Evolutionary conservation across 345 rosid genomes (phyloP).

Genomic region (Eucalyptus brandiana): DNA sequence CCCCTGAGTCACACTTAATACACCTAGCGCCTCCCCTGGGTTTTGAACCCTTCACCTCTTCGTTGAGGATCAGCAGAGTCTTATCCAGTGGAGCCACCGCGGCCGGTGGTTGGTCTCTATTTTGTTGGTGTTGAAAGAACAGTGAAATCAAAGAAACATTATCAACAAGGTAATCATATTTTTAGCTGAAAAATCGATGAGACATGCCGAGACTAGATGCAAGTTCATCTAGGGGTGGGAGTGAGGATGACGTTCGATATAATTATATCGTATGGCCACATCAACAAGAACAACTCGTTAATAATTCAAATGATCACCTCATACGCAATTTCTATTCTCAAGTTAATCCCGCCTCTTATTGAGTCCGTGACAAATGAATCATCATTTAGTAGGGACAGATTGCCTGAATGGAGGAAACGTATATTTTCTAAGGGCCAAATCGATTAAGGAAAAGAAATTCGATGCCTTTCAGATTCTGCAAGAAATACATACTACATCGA

Average conservation of each 20-base stretch:
- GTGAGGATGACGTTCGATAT: neutral
- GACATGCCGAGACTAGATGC: neutral
- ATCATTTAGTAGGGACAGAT: neutral
- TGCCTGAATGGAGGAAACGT: neutral
- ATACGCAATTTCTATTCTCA: neutral
- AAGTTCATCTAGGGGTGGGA: neutral
- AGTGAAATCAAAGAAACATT: neutral
- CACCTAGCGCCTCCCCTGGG: no score
- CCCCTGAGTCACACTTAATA: no score
- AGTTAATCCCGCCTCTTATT: neutral
- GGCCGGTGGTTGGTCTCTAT: neutral
- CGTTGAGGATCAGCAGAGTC: no score
- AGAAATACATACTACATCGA: neutral
- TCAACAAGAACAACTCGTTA: neutral
- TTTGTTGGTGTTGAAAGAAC: neutral
- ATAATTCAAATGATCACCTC: neutral
- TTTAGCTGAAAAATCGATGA: neutral
- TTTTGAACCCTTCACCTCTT: no score
- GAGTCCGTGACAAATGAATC: neutral
- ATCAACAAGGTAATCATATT: neutral
- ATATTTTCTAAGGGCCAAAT: neutral
- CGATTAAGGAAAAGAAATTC: neutral
- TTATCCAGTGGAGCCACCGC: no score
- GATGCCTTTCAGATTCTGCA: neutral
- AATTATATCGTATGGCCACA: neutral